Evolutionary conservation across 1,284 basidiomycete species (phyloP).

Genomic region (Leccinum subfulvum): DNA sequence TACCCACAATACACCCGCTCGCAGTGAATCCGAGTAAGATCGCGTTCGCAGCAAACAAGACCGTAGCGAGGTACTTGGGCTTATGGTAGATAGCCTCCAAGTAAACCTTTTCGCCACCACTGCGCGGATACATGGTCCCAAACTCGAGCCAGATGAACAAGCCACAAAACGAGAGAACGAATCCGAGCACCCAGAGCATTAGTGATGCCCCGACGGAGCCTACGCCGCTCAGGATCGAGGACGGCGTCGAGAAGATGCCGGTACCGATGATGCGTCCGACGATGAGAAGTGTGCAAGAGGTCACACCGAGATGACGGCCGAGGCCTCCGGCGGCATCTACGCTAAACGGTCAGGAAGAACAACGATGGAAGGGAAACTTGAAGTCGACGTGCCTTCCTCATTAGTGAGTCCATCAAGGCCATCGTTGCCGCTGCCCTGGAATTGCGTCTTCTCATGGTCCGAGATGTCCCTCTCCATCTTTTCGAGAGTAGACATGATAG

Average conservation of each 20-base stretch:
- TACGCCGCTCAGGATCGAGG: slow-evolving; percentile 49
- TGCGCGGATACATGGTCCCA: slow-evolving; percentile 53
- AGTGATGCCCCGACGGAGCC: slow-evolving; percentile 53
- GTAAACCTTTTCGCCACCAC: slow-evolving; percentile 59
- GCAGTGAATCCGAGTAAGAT: slow-evolving; percentile 55
- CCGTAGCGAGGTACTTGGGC: slow-evolving; percentile 47
- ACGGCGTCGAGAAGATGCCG: slow-evolving; percentile 63
- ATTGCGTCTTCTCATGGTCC: slow-evolving; percentile 1
- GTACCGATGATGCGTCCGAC: slow-evolving; percentile 58
- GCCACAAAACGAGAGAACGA: slow-evolving; percentile 50
- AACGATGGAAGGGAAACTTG: not conserved
- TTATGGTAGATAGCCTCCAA: slow-evolving; percentile 48
- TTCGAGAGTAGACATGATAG: slow-evolving; percentile 10
- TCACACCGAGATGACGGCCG: slow-evolving; percentile 49
- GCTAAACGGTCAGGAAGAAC: not conserved
- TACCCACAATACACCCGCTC: slow-evolving; percentile 53
- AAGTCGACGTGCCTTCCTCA: slow-evolving; percentile 28
- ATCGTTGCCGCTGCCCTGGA: slow-evolving; percentile 6
- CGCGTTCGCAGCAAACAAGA: slow-evolving; percentile 47
- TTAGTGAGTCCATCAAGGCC: slow-evolving; percentile 27
- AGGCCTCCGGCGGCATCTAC: slow-evolving; percentile 49
- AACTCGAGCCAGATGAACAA: slow-evolving; percentile 58
- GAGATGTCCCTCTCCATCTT: slow-evolving; percentile 4
- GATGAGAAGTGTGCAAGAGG: slow-evolving; percentile 47
- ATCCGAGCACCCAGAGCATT: slow-evolving; percentile 58